phyloP scores from a whole-genome alignment of 305 asterid species.

The Fraxinus latifolia region DNA sequence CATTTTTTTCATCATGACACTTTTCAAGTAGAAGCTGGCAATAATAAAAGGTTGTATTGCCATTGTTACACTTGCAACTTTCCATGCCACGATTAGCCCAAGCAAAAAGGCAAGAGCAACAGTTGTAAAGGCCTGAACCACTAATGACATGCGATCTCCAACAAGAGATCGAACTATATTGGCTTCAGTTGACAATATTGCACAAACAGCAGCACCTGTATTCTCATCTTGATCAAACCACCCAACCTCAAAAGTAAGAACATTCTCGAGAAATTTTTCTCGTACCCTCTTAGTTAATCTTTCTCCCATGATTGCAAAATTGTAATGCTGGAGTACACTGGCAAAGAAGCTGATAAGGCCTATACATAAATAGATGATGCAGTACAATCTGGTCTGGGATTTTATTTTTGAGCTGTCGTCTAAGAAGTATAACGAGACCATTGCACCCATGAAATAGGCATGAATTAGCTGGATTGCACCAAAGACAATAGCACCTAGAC shows the following conservation, averaged over 20 bases:
- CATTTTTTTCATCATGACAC: constrained; percentile 57
- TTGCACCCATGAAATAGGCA: constrained; percentile 46
- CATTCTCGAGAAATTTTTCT: constrained; percentile 29
- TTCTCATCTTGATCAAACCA: constrained; percentile 46
- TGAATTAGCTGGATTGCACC: constrained; percentile 48
- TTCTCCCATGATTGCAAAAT: constrained; percentile 61
- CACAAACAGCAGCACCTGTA: constrained; percentile 39
- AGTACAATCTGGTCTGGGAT: constrained; percentile 40
- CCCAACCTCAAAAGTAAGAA: constrained; percentile 40
- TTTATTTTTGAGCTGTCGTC: constrained; percentile 31
- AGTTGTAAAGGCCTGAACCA: constrained; percentile 56
- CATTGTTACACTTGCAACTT: constrained; percentile 60
- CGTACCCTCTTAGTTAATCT: constrained; percentile 36
- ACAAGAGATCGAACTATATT: constrained; percentile 57
- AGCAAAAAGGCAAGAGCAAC: constrained; percentile 52
- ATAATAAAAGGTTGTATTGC: constrained; percentile 62
- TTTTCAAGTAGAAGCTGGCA: constrained; percentile 60
- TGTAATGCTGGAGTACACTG: constrained; percentile 53
- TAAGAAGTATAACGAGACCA: constrained; percentile 40
- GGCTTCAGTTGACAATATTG: constrained; percentile 62
- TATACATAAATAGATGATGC: constrained; percentile 34
- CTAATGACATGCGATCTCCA: constrained; percentile 61
- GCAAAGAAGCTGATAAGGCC: constrained; percentile 38
- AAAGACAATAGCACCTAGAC: constrained; percentile 44
- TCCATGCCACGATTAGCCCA: constrained; percentile 60